phyloP scores from a whole-genome alignment of 345 rosid genomes.

The Syzygium aqueum region DNA sequence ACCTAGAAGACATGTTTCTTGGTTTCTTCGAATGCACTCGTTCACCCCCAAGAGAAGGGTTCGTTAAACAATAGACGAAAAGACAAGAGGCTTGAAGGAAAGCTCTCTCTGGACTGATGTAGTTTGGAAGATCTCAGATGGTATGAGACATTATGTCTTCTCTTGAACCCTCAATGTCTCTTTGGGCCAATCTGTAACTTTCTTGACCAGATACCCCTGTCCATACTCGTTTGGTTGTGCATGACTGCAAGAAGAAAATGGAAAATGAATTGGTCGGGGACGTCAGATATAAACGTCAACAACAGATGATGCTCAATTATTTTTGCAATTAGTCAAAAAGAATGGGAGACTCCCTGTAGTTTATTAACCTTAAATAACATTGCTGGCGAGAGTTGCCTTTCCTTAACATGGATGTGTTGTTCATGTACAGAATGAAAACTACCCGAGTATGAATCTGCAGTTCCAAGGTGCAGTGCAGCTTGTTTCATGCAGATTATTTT shows the following conservation, averaged over 20 bases:
- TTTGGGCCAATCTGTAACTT: not conserved
- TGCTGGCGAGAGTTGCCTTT: not conserved
- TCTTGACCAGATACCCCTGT: not conserved
- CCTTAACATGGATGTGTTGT: not conserved
- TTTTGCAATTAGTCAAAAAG: not conserved
- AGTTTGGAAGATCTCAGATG: not conserved
- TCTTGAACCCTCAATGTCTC: not conserved
- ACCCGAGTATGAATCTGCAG: not conserved
- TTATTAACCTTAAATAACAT: not conserved
- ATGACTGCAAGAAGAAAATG: not conserved
- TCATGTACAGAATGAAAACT: not conserved
- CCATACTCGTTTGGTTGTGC: not conserved
- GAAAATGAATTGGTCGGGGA: not conserved
- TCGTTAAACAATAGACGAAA: not conserved
- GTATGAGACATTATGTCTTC: not conserved
- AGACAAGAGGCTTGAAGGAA: not conserved
- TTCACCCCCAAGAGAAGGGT: not conserved
- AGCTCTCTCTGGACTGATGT: not conserved
- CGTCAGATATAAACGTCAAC: no score
- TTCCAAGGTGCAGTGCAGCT: not conserved
- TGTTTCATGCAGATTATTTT: not conserved
- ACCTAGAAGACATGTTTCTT: not conserved
- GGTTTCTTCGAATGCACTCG: not conserved
- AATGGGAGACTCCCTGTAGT: not conserved
- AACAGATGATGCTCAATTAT: not conserved